These are phyloP conservation scores for Aspergillus sclerotialis DNA, from an alignment of 2,329 filamentous ascomycete species.

Conservation along the genomic window DNA sequence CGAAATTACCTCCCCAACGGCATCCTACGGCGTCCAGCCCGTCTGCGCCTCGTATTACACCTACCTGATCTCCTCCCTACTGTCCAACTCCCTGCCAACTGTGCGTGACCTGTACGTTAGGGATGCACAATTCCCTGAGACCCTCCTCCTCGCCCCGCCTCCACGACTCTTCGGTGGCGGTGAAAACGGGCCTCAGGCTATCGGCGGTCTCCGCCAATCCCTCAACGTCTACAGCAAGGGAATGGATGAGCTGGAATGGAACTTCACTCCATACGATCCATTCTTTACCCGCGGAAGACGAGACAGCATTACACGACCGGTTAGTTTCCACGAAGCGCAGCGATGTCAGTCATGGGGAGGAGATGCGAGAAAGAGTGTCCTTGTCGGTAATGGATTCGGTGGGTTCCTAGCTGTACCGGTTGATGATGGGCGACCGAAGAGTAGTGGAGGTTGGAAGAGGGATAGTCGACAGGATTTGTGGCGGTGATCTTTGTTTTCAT, in stretches of 20 bases:
- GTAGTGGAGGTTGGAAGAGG: constrained; percentile 25
- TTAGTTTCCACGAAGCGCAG: constrained; percentile 40
- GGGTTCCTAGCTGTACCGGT: constrained; percentile 59
- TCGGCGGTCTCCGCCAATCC: constrained; percentile 45
- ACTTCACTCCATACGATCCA: constrained; percentile 56
- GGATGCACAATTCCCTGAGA: constrained; percentile 74
- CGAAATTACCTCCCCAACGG: constrained; percentile 61
- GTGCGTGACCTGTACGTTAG: constrained; percentile 77
- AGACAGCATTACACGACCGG: constrained; percentile 35
- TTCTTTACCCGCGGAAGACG: constrained; percentile 27
- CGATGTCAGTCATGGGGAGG: constrained; percentile 53
- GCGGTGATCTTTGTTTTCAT: constrained; percentile 21
- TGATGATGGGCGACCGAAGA: constrained; percentile 38
- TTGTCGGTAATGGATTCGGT: constrained; percentile 62
- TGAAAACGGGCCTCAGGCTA: constrained; percentile 18
- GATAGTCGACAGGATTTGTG: constrained; percentile 32
- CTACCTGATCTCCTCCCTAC: constrained; percentile 77
- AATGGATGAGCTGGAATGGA: constrained; percentile 62
- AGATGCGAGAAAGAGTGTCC: constrained; percentile 52
- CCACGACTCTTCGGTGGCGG: constrained; percentile 43
- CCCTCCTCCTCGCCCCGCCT: constrained; percentile 66
- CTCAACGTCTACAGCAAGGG: constrained; percentile 61
- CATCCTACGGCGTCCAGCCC: constrained; percentile 50
- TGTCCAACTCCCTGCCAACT: constrained; percentile 65
- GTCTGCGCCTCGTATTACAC: constrained; percentile 64